Evolutionary conservation across 116 monocot species (phyloP).

Genomic region (Phalaenopsis hybrid): DNA sequence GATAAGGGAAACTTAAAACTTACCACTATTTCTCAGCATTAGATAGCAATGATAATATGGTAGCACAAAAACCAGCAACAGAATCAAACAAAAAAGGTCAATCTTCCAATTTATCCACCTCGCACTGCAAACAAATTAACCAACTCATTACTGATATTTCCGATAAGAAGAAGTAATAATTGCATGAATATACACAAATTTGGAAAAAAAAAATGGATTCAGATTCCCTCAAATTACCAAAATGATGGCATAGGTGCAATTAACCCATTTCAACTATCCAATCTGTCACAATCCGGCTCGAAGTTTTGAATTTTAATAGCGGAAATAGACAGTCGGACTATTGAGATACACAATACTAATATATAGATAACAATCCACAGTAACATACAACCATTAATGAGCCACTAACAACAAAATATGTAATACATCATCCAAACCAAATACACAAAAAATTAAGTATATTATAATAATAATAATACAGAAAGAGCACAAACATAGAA

Average conservation of each 20-base stretch:
- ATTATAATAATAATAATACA: no score
- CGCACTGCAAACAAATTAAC: conserved; percentile 46
- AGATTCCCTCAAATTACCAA: background rate
- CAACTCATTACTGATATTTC: background rate
- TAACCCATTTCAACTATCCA: background rate
- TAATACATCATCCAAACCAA: no score
- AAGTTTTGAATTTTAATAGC: no score
- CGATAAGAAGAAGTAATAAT: background rate
- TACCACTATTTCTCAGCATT: conserved; percentile 74
- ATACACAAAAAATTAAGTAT: no score
- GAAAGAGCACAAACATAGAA: no score
- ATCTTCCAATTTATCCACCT: conserved; percentile 94
- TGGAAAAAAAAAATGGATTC: background rate
- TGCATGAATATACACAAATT: background rate
- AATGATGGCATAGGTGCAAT: background rate
- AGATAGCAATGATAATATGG: conserved; percentile 92
- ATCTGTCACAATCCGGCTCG: background rate
- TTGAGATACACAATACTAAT: no score
- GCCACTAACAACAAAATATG: no score
- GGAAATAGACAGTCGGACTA: no score
- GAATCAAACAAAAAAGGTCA: conserved; percentile 77
- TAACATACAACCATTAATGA: no score
- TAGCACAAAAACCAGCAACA: conserved; percentile 75
- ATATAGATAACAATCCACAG: no score
- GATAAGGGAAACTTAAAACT: conserved; percentile 1